A percentile compares a stretch with the other conserved stretches of the same genome.
Evolutionary conservation across 2,329 filamentous ascomycete genomes (phyloP).

Genomic region (Neonectria magnoliae): DNA sequence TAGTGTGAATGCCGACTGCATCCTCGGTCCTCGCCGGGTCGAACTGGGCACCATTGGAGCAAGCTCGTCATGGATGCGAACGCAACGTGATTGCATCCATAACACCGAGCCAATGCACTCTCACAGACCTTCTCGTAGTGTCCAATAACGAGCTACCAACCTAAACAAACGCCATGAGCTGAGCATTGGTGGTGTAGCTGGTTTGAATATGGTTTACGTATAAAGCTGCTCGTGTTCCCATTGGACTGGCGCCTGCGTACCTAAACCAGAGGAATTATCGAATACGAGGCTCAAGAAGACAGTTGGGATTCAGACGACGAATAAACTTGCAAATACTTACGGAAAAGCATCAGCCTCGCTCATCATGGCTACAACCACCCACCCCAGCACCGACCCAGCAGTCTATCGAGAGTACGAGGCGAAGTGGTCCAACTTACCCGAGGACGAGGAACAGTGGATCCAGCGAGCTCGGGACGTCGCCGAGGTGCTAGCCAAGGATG

Average conservation of each 20-base stretch:
- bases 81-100: slow-evolving; percentile 4
- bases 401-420: slow-evolving; percentile 50
- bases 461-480: slow-evolving; percentile 53
- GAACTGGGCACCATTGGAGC: not conserved
- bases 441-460: slow-evolving; percentile 49
- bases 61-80: slow-evolving; percentile 23
- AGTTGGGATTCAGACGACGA: not conserved
- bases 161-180: slow-evolving; percentile 13
- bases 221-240: slow-evolving; percentile 2
- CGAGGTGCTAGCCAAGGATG: slow-evolving; percentile 47
- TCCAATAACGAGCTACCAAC: slow-evolving; percentile 14
- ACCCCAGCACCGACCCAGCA: slow-evolving; percentile 46
- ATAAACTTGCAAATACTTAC: not conserved
- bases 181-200: too few relatives aligned
- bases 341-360: not conserved
- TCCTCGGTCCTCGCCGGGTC: not conserved
- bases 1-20: not conserved
- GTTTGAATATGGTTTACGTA: not conserved
- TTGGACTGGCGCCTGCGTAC: not conserved
- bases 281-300: not conserved
- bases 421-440: slow-evolving; percentile 49
- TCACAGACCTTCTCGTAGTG: not conserved
- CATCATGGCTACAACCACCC: slow-evolving; percentile 15
- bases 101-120: not conserved
- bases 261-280: not conserved